These are phyloP conservation scores for Fusarium sublunatum DNA, from an alignment of 2,329 filamentous ascomycete genomes.

Conservation along the genomic window DNA sequence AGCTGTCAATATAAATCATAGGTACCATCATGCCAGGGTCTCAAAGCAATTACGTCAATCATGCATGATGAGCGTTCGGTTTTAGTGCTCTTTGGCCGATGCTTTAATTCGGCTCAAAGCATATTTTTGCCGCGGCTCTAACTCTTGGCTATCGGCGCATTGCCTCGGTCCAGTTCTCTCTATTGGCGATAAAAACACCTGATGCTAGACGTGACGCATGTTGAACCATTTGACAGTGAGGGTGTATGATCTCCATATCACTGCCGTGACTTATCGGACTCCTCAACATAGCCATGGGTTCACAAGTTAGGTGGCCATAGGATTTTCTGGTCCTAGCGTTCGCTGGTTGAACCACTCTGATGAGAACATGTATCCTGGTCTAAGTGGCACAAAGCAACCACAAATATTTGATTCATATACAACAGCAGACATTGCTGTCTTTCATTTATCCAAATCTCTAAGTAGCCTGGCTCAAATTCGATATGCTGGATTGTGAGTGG, in stretches of 20 bases:
- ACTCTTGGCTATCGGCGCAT: constrained; percentile 38
- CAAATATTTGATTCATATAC: too few relatives aligned
- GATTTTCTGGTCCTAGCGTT: too few relatives aligned
- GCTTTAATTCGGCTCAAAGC: constrained; percentile 38
- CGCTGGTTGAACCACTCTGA: too few relatives aligned
- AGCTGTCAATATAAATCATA: not conserved
- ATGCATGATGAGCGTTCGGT: constrained; percentile 36
- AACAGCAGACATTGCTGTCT: too few relatives aligned
- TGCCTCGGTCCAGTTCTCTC: constrained; percentile 40
- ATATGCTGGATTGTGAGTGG: too few relatives aligned
- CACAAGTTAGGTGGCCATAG: too few relatives aligned
- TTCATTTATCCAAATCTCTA: too few relatives aligned
- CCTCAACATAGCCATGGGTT: too few relatives aligned
- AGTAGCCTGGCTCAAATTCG: too few relatives aligned
- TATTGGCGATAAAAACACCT: too few relatives aligned
- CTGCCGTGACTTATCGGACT: not conserved
- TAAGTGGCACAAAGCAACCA: too few relatives aligned
- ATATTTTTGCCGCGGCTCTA: constrained; percentile 31
- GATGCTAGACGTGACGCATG: not conserved
- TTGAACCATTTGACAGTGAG: not conserved
- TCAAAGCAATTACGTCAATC: constrained; percentile 38
- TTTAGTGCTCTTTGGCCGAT: constrained; percentile 35
- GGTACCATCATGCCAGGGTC: constrained; percentile 6
- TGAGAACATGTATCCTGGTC: too few relatives aligned
- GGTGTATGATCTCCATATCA: not conserved